These are phyloP conservation scores for Calonectria pseudoturangicola DNA, from an alignment of 2,329 filamentous ascomycete species.

Conservation along the genomic window DNA sequence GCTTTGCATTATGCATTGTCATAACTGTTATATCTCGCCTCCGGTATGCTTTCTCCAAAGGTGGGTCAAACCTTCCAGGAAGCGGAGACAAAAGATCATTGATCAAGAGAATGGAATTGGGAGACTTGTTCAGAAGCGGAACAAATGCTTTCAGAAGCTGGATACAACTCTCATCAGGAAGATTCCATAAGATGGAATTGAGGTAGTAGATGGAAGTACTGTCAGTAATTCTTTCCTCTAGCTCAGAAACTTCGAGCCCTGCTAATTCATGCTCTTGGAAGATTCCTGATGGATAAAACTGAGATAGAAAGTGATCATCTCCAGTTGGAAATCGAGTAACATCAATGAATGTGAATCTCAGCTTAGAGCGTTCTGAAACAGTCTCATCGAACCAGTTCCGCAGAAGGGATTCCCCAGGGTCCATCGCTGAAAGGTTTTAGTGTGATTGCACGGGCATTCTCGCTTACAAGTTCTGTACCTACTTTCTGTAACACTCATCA, in stretches of 20 bases:
- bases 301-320: conserved; percentile 33
- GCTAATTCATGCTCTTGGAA: conserved; percentile 23
- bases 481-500: conserved; percentile 42
- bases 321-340: conserved; percentile 33
- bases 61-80: conserved; percentile 35
- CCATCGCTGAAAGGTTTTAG: conserved; percentile 31
- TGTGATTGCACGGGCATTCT: conserved; percentile 59
- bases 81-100: conserved; percentile 47
- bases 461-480: background rate
- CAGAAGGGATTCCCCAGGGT: conserved; percentile 41
- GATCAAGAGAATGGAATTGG: conserved; percentile 33
- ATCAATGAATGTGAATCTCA: conserved; percentile 25
- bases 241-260: background rate
- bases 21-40: conserved; percentile 50
- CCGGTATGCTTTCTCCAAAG: conserved; percentile 46
- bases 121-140: conserved; percentile 46
- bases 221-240: background rate
- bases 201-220: conserved; percentile 38
- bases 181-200: conserved; percentile 46
- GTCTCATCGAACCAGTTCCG: conserved; percentile 34
- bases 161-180: conserved; percentile 41
- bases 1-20: conserved; percentile 50
- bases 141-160: conserved; percentile 56
- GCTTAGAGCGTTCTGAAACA: background rate
- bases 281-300: conserved; percentile 20